Evolutionary conservation across 2,329 filamentous ascomycete genomes (phyloP).

Genomic region (Penicillium sp.): DNA sequence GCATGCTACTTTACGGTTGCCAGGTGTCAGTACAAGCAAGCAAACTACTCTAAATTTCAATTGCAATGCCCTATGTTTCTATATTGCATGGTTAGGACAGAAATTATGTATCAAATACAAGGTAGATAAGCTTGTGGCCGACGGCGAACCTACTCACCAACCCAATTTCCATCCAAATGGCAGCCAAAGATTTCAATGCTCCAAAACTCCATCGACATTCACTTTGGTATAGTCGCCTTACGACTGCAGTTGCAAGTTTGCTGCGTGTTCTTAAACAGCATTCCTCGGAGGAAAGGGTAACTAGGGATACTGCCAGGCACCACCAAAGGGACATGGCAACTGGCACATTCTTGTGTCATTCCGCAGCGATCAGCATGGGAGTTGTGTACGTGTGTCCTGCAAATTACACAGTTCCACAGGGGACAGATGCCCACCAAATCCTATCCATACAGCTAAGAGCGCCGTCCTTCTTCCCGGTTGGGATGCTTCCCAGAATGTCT

Average conservation of each 20-base stretch:
- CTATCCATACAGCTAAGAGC: conserved; percentile 9
- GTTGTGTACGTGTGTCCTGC: neutral
- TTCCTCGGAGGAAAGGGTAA: conserved; percentile 24
- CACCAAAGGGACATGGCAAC: conserved; percentile 11
- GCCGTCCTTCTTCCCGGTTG: conserved; percentile 1
- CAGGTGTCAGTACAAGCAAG: neutral
- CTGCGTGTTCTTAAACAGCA: conserved; percentile 5
- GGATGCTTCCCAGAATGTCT: conserved; percentile 18
- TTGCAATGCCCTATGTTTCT: too few relatives aligned
- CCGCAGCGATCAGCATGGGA: conserved; percentile 17
- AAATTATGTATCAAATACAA: too few relatives aligned
- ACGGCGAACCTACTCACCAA: too few relatives aligned
- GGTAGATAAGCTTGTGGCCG: too few relatives aligned
- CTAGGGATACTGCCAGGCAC: conserved; percentile 19
- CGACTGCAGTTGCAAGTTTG: too few relatives aligned
- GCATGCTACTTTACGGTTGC: neutral
- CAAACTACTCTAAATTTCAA: too few relatives aligned
- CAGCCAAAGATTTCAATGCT: too few relatives aligned
- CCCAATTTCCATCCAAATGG: too few relatives aligned
- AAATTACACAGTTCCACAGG: neutral
- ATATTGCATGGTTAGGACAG: too few relatives aligned
- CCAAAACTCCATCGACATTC: too few relatives aligned
- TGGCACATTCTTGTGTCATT: conserved; percentile 28
- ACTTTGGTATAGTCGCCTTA: too few relatives aligned
- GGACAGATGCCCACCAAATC: conserved; percentile 19